Percentiles rank a stretch among this genome's conserved stretches.
Evolutionary conservation across 331 rosid species (phyloP).

Genomic region (Dryas integrifolia): DNA sequence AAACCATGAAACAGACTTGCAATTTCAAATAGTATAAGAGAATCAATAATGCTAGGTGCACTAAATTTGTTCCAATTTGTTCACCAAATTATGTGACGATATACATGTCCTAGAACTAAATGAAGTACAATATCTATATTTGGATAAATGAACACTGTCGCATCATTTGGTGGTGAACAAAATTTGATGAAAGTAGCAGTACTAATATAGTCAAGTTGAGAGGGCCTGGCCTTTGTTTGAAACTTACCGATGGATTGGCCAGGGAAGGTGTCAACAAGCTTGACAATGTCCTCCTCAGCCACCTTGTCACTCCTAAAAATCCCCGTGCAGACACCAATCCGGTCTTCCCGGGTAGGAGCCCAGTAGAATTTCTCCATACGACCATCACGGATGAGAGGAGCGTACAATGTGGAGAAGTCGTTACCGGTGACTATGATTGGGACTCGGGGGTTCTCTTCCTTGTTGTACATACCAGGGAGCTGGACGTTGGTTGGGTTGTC

Average conservation of each 20-base stretch:
- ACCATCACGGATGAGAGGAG: constrained; percentile 98
- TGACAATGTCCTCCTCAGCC: constrained; percentile 43
- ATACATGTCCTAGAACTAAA: too few relatives aligned
- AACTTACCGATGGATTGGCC: constrained; percentile 88
- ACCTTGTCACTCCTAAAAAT: constrained; percentile 70
- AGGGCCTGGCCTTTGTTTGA: too few relatives aligned
- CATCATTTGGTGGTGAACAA: too few relatives aligned
- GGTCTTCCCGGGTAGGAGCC: constrained; percentile 95
- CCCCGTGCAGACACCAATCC: constrained; percentile 82
- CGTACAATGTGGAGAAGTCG: constrained; percentile 90
- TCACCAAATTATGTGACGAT: too few relatives aligned
- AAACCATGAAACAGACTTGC: background rate
- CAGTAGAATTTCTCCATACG: constrained; percentile 99
- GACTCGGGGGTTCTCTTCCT: constrained; percentile 89
- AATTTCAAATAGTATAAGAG: background rate
- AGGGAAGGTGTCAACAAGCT: constrained; percentile 86
- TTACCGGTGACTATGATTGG: constrained; percentile 96
- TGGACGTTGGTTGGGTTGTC: constrained; percentile 92
- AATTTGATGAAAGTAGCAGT: too few relatives aligned
- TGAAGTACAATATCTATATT: too few relatives aligned
- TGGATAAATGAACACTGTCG: too few relatives aligned
- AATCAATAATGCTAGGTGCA: too few relatives aligned
- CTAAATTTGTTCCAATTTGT: too few relatives aligned
- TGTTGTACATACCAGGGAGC: constrained; percentile 99
- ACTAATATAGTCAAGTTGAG: too few relatives aligned